phyloP scores from a whole-genome alignment of 2,329 filamentous ascomycete genomes.

The Ophiocordyceps robertsii region DNA sequence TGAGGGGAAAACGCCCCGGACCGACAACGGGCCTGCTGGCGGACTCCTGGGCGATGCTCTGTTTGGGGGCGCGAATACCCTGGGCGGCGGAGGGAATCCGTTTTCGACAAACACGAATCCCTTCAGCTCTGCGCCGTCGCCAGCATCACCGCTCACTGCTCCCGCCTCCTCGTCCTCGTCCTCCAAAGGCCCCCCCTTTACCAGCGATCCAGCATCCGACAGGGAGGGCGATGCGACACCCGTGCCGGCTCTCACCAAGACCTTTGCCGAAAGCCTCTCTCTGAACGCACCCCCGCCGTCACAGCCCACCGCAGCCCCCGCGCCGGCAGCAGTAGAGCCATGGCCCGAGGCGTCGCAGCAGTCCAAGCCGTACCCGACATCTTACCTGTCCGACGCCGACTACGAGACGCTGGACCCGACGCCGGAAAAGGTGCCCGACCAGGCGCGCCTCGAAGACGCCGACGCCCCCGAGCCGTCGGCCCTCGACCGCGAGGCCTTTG shows the following conservation, averaged over 20 bases:
- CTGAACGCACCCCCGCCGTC: slow-evolving; percentile 41
- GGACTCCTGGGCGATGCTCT: slow-evolving; percentile 49
- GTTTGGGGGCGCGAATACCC: slow-evolving; percentile 47
- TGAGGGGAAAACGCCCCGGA: slow-evolving; percentile 17
- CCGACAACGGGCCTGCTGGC: too few species aligned
- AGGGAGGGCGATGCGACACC: slow-evolving; percentile 12
- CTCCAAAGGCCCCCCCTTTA: slow-evolving; percentile 16
- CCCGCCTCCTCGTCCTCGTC: too few species aligned
- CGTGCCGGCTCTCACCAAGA: slow-evolving; percentile 34
- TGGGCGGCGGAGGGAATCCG: slow-evolving; percentile 35
- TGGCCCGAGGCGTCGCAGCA: slow-evolving; percentile 60
- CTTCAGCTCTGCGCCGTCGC: slow-evolving; percentile 21
- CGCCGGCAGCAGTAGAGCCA: slow-evolving; percentile 38
- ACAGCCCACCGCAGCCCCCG: slow-evolving; percentile 6
- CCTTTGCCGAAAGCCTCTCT: slow-evolving; percentile 64
- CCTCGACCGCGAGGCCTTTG: slow-evolving; percentile 60
- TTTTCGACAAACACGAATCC: slow-evolving; percentile 43
- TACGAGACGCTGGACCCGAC: slow-evolving; percentile 69
- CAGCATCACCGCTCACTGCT: slow-evolving; percentile 7
- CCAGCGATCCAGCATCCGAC: slow-evolving; percentile 17
- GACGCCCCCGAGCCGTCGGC: slow-evolving; percentile 24
- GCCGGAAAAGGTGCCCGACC: slow-evolving; percentile 34
- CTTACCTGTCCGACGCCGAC: slow-evolving; percentile 76
- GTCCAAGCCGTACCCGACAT: slow-evolving; percentile 58
- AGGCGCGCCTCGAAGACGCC: slow-evolving; percentile 28